Evolutionary conservation across 2,329 filamentous ascomycete species (phyloP).

Genomic region (Trichoderma sp.): DNA sequence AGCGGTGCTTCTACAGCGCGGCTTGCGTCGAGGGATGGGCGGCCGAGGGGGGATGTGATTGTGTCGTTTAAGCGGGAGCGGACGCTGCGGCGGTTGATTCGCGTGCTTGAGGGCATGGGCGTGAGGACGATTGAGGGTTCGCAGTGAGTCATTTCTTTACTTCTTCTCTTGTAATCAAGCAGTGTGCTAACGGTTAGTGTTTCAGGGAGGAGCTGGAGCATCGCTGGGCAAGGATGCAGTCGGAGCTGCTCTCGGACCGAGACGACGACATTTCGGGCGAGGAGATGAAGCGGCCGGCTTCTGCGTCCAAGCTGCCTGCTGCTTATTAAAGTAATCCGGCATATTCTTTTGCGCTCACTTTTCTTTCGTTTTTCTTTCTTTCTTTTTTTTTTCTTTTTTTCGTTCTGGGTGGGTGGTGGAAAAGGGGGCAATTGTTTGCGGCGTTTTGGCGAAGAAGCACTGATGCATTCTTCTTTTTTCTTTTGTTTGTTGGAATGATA

Average conservation of each 20-base stretch:
- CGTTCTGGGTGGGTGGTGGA: too few relatives aligned
- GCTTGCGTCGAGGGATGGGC: slow-evolving; percentile 35
- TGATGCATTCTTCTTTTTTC: neutral
- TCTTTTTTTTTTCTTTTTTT: neutral
- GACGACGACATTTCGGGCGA: slow-evolving; percentile 34
- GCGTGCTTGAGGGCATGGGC: slow-evolving; percentile 48
- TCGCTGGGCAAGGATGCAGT: slow-evolving; percentile 42
- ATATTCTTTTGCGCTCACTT: too few relatives aligned
- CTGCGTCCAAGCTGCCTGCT: slow-evolving; percentile 12
- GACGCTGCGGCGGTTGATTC: slow-evolving; percentile 55
- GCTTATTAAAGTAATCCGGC: neutral
- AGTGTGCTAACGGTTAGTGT: slow-evolving; percentile 27
- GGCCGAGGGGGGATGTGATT: slow-evolving; percentile 49
- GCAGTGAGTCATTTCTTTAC: slow-evolving; percentile 41
- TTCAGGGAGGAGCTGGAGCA: slow-evolving; percentile 41
- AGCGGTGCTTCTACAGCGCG: neutral
- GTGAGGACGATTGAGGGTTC: slow-evolving; percentile 44
- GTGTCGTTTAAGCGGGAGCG: slow-evolving; percentile 55
- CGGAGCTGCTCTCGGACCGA: slow-evolving; percentile 35
- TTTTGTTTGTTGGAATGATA: neutral
- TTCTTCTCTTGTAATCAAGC: too few relatives aligned
- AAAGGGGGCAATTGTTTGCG: too few relatives aligned
- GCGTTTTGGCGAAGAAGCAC: too few relatives aligned
- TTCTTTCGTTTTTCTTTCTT: neutral
- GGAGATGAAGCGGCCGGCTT: slow-evolving; percentile 33